Conservation (phyloP, 106 monocot genomes). For the Vanilla planifolia region DNA sequence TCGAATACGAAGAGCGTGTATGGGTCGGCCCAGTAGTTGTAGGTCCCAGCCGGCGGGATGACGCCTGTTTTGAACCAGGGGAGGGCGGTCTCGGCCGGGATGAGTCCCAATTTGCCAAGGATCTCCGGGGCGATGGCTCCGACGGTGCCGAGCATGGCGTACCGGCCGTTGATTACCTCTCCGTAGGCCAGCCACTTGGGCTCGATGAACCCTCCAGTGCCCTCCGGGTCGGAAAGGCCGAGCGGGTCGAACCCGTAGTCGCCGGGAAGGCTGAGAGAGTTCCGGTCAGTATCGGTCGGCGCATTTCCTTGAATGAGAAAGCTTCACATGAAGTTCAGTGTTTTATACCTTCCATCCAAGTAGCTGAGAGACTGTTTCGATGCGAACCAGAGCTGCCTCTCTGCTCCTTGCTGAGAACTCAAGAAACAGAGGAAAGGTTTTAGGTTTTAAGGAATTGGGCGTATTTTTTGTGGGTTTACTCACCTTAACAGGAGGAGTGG, state of each 20-base stretch:
- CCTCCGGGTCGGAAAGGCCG: conserved; percentile 92
- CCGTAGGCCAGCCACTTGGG: conserved; percentile 92
- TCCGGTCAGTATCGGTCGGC: background rate
- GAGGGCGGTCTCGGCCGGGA: conserved; percentile 79
- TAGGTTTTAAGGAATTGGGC: too few relatives aligned
- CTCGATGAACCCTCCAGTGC: conserved; percentile 97
- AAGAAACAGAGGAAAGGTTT: background rate
- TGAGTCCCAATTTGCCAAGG: conserved; percentile 66
- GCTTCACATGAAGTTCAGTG: too few relatives aligned
- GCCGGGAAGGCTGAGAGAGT: conserved; percentile 58
- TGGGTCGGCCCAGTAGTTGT: conserved; percentile 91
- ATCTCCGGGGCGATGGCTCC: conserved; percentile 82
- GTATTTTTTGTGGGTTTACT: background rate
- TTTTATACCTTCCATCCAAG: conserved; percentile 78
- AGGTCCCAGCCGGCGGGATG: conserved; percentile 89
- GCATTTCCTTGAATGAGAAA: background rate
- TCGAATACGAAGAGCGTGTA: conserved; percentile 92
- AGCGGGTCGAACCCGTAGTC: conserved; percentile 95
- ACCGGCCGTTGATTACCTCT: conserved; percentile 87
- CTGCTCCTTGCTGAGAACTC: conserved; percentile 53
- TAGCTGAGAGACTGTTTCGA: conserved; percentile 92
- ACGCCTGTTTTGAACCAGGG: conserved; percentile 98
- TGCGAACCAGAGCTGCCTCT: conserved; percentile 96
- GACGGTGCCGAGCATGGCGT: conserved; percentile 74
- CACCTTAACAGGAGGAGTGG: conserved; percentile 85